These are phyloP conservation scores for Pseudohalonectria lignicola DNA, from an alignment of 2,329 filamentous ascomycete species.

Conservation along the genomic window DNA sequence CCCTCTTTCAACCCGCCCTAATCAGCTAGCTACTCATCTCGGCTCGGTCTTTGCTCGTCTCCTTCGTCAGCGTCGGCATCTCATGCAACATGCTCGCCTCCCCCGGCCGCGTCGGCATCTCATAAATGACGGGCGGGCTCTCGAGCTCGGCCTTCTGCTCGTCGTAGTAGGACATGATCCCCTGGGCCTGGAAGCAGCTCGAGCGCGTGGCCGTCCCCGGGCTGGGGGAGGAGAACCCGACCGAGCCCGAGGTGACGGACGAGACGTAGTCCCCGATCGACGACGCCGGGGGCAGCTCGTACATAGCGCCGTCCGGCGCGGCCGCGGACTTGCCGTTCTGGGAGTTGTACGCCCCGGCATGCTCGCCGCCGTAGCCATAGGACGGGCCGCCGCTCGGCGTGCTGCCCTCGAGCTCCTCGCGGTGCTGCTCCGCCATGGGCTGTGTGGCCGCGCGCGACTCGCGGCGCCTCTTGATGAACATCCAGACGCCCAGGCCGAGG, in stretches of 20 bases:
- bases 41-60: too few relatives aligned
- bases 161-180: background rate
- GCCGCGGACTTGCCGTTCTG: background rate
- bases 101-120: background rate
- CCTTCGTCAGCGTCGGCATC: too few relatives aligned
- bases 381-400: background rate
- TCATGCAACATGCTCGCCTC: background rate
- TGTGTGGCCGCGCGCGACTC: background rate
- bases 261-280: background rate
- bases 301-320: background rate
- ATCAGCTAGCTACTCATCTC: too few relatives aligned
- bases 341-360: background rate
- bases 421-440: background rate
- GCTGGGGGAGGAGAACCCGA: background rate
- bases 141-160: background rate
- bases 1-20: background rate
- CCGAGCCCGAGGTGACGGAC: background rate
- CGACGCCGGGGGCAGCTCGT: background rate
- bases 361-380: background rate
- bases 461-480: background rate
- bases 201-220: background rate
- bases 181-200: background rate
- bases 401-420: background rate
- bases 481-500: background rate
- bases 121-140: background rate